Evolutionary conservation across 768 basidiomycete genomes (phyloP), one percentile per base, ranked within the genome.

Genomic region (Trametes cinnabarina): DNA sequence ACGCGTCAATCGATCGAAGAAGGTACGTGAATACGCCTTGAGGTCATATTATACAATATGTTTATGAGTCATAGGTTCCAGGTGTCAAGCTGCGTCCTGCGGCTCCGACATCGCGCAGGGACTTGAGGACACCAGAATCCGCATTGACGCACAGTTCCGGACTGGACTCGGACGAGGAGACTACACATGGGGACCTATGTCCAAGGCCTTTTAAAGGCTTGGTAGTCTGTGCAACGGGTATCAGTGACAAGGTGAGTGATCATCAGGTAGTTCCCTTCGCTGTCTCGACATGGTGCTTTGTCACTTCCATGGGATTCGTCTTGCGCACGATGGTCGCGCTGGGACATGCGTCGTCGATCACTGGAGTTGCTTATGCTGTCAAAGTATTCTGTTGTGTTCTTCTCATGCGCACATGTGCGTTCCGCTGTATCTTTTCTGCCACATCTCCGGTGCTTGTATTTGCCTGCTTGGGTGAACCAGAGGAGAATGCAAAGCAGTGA

Each of bases 1-100:
- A 58, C 77, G 85, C 53, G 72, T 74, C 14, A 88, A 88, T 73
- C 87, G 86, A 68, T 88, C 86, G 5, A 77, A 77, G 73, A 89
- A 87, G 75, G 87, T 82, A 30, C 22, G 56, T 26, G 9, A 17
- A 51, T 8, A 11, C 25, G 3, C 1, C 30, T 25, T 26, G 51
- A 22, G 51, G 19, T 8, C 6, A 40, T 9, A 5, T 39, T 12
- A 17, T 10, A 17, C 14, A 17, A 35, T 19, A 51, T 20, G 4
- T 22, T 32, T 6, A 32, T 32, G 30, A 25, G 10, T 49, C 3
- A 19, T 12, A 92, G 90, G 89, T 92, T 15, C 90, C 90, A 2
- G 88, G 87, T 75, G 90, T 92, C 61, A 90, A 87, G 62, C 80
- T 92, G 59, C 84, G 90, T 19, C 90, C 90, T 3, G 83, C 72